Evolutionary conservation across 805 yeast species (phyloP).

Genomic region (Yarrowia sp.): DNA sequence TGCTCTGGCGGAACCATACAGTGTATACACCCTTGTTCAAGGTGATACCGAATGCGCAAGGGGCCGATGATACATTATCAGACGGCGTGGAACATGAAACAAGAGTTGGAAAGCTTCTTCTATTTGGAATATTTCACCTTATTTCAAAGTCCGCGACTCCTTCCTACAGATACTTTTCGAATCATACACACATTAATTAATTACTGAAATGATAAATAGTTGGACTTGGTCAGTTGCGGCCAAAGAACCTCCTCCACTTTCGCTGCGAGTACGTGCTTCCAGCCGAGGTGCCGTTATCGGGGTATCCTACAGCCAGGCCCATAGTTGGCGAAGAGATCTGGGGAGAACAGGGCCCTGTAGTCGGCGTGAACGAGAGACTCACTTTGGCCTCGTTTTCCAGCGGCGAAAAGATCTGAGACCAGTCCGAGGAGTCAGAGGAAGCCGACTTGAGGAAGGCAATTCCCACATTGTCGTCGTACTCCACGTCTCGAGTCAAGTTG

Average conservation of each 20-base stretch:
- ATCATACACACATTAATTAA: not conserved
- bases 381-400: not conserved
- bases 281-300: not conserved
- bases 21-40: too few relatives aligned
- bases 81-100: too few relatives aligned
- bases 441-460: conserved; percentile 8
- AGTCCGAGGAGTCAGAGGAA: not conserved
- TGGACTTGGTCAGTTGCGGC: not conserved
- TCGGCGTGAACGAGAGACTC: not conserved
- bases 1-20: too few relatives aligned
- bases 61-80: too few relatives aligned
- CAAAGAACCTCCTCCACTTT: not conserved
- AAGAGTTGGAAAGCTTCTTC: too few relatives aligned
- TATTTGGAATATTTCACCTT: too few relatives aligned
- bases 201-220: conserved; percentile 2
- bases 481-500: not conserved
- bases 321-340: not conserved
- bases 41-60: too few relatives aligned
- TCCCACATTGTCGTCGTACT: conserved; percentile 5
- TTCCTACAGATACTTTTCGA: too few relatives aligned
- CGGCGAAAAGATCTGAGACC: conserved; percentile 13
- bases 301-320: not conserved
- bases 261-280: not conserved
- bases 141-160: too few relatives aligned
- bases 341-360: not conserved